Base-by-base conservation (phyloP, 2,329 filamentous ascomycete genomes). In the Aspergillus niger region DNA sequence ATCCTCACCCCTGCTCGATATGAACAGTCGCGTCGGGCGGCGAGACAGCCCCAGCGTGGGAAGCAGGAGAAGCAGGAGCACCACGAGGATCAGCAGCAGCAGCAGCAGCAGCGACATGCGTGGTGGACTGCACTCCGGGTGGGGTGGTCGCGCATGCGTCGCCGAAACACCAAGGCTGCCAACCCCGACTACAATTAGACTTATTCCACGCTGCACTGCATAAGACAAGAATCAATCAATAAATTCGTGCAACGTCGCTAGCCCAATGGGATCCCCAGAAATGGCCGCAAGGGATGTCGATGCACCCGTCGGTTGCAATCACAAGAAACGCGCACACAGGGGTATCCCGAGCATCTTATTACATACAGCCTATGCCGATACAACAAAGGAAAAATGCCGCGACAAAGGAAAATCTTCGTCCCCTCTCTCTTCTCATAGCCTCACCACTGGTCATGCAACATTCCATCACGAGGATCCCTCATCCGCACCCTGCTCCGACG, bases 271-370 rank as follows among this genome's bases (percentile, higher is more conserved):
- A 55, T 47, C 39, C 39, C 24, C 41, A 22, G 53, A 41, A 55
- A 20, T 24, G 51, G 20, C 30, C 3, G 20, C 11, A 55, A 44
- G 26, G 39, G n/a, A 13, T 22, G 28, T 43, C 28, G 39, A 39
- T 39, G 39, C 51, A 53, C 22, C 8, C 36, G 51, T 26, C 51
- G 39, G 32, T 39, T 39, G 36, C 30, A 52, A 52, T 44, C 41
- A 44, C 41, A 44, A 26, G 53, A 52, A 58, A 41, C 30, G 44
- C 52, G 49, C 58, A 51, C 52, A 66, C 58, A 59, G 61, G 67
- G 67, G 67, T 69, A 69, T 69, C 67, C 66, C 68, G 67, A 69
- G 64, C 63, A 64, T 59, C 62, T 60, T 67, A 69, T 67, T 69
- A 68, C 65, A 70, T 68, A 70, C 67, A 69, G 56, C 63, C 55